These are phyloP conservation scores for Stagonosporopsis cucurbitacearum DNA, from an alignment of 2,329 filamentous ascomycete species.

Conservation along the genomic window DNA sequence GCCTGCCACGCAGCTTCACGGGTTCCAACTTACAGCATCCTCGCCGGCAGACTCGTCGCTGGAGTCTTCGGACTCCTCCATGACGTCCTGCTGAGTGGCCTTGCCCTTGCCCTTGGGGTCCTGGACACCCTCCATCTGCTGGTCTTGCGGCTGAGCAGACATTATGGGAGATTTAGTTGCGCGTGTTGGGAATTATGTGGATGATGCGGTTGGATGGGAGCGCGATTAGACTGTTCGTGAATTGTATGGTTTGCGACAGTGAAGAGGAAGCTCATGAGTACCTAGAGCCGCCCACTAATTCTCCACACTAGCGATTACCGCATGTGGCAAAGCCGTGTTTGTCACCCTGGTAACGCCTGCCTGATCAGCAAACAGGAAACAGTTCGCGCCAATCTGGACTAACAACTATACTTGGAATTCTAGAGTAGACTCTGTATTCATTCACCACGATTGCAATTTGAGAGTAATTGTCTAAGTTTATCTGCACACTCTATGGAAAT, in stretches of 20 bases:
- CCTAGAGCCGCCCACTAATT: conserved; percentile 18
- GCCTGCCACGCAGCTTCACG: neutral
- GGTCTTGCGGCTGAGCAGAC: conserved; percentile 44
- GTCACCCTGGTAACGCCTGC: conserved; percentile 26
- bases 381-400: neutral
- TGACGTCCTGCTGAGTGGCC: conserved; percentile 65
- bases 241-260: conserved; percentile 32
- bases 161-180: conserved; percentile 27
- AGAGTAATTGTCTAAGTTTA: neutral
- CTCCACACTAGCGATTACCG: conserved; percentile 13
- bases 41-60: conserved; percentile 72
- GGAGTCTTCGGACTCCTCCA: conserved; percentile 74
- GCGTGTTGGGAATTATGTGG: conserved; percentile 13
- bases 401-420: neutral
- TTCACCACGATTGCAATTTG: neutral
- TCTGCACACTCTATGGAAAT: no score
- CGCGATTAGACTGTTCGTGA: conserved; percentile 26
- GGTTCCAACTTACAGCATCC: conserved; percentile 57
- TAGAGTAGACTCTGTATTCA: neutral
- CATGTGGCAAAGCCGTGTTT: conserved; percentile 3
- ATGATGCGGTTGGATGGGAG: conserved; percentile 16
- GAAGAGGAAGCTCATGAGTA: conserved; percentile 30
- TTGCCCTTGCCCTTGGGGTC: conserved; percentile 87
- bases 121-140: conserved; percentile 48
- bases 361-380: conserved; percentile 21